Conservation (phyloP, 2,329 filamentous ascomycete species). For the Metarhizium brunneum region DNA sequence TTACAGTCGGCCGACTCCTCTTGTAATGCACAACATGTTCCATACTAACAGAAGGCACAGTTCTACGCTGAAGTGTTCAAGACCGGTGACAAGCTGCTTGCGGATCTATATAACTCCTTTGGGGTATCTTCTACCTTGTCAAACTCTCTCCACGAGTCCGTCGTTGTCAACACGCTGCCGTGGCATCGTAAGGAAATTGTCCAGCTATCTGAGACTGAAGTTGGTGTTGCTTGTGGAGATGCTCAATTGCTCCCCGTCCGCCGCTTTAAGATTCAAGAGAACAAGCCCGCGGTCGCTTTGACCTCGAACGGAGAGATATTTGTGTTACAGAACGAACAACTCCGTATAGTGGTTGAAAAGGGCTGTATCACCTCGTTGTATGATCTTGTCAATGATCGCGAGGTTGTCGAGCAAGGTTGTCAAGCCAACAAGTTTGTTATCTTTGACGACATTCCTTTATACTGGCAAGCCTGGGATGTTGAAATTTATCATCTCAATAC, state of each 20-base stretch:
- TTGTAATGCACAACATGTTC: background rate
- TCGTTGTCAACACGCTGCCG: slow-evolving; percentile 76
- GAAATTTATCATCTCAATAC: slow-evolving; percentile 93
- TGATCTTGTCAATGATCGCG: slow-evolving; percentile 63
- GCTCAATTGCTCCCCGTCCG: slow-evolving; percentile 44
- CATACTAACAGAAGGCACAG: slow-evolving; percentile 26
- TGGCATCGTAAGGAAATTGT: slow-evolving; percentile 75
- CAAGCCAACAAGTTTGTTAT: slow-evolving; percentile 89
- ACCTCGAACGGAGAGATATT: slow-evolving; percentile 52
- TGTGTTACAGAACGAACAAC: slow-evolving; percentile 68
- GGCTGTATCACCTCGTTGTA: slow-evolving; percentile 80
- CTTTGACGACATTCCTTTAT: slow-evolving; percentile 93
- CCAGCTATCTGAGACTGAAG: slow-evolving; percentile 44
- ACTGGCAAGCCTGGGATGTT: slow-evolving; percentile 98
- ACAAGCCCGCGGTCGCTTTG: slow-evolving; percentile 41
- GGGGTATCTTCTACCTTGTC: slow-evolving; percentile 44
- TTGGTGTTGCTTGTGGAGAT: slow-evolving; percentile 47
- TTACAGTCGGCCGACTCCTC: background rate
- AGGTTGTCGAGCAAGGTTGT: slow-evolving; percentile 62
- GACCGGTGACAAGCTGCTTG: slow-evolving; percentile 62
- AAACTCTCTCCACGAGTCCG: slow-evolving; percentile 34
- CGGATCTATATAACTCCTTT: slow-evolving; percentile 59
- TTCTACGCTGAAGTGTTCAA: slow-evolving; percentile 77
- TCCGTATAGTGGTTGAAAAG: slow-evolving; percentile 61
- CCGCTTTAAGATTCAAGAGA: slow-evolving; percentile 34